These are phyloP conservation scores for Rubia balearica DNA, from an alignment of 305 asterid species.

Conservation along the genomic window DNA sequence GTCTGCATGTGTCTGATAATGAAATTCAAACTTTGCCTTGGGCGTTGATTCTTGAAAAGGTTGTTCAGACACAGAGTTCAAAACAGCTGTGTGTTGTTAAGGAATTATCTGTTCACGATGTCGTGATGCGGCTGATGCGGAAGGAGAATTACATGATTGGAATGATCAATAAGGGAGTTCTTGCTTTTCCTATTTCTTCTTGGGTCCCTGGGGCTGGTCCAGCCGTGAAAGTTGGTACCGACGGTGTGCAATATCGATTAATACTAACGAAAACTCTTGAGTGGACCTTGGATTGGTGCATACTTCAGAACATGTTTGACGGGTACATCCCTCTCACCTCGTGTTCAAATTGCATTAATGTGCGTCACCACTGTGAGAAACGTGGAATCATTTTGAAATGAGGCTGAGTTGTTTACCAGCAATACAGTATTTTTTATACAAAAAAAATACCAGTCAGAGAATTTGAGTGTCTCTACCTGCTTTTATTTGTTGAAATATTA, in stretches of 20 bases:
- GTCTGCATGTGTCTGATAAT: conserved; percentile 74
- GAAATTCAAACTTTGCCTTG: conserved; percentile 94
- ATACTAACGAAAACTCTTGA: conserved; percentile 87
- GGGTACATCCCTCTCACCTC: conserved; percentile 34
- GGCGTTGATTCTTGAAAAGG: conserved; percentile 81
- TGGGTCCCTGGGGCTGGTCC: conserved; percentile 88
- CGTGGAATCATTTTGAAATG: neutral
- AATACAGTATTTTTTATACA: neutral
- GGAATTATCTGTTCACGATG: conserved; percentile 84
- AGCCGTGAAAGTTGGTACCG: conserved; percentile 35
- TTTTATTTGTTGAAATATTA: neutral
- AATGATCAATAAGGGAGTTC: conserved; percentile 95
- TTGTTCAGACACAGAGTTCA: conserved; percentile 53
- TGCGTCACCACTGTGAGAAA: neutral
- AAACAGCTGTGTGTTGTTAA: conserved; percentile 70
- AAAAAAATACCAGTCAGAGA: neutral
- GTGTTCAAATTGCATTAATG: neutral
- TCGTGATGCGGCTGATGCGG: conserved; percentile 88
- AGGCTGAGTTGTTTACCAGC: neutral
- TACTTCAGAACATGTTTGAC: conserved; percentile 95
- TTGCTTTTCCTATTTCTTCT: conserved; percentile 73
- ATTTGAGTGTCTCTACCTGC: neutral
- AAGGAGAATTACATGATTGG: conserved; percentile 97
- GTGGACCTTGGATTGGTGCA: conserved; percentile 95
- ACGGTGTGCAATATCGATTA: conserved; percentile 46